phyloP scores from a whole-genome alignment of 352 stramenopile species.

The Phytophthora crassamura region DNA sequence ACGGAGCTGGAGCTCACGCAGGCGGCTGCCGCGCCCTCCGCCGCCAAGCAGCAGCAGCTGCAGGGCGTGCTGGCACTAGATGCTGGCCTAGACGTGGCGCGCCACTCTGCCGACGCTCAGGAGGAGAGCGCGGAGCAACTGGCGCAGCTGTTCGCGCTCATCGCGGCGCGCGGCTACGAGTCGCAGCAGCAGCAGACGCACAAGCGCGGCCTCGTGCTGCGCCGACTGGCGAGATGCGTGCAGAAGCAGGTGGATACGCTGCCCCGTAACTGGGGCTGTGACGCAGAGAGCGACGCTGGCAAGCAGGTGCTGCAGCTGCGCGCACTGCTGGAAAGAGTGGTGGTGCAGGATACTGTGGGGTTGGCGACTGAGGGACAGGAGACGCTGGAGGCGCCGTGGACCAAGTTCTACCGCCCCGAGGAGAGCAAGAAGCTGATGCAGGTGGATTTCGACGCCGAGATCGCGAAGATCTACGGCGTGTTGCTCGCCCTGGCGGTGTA shows the following conservation, averaged over 20 bases:
- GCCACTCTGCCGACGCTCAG: slow-evolving; percentile 4
- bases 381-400: slow-evolving; percentile 45
- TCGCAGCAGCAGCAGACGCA: slow-evolving; percentile 27
- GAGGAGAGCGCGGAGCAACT: slow-evolving; percentile 29
- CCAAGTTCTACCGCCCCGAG: slow-evolving; percentile 59
- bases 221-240: slow-evolving; percentile 33
- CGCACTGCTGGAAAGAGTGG: slow-evolving; percentile 50
- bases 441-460: slow-evolving; percentile 45
- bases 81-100: slow-evolving; percentile 14
- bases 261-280: slow-evolving; percentile 49
- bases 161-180: slow-evolving; percentile 56
- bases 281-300: slow-evolving; percentile 8
- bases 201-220: slow-evolving; percentile 51
- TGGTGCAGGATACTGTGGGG: slow-evolving; percentile 40
- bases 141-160: slow-evolving; percentile 40
- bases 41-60: slow-evolving; percentile 33
- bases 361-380: slow-evolving; percentile 9
- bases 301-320: slow-evolving; percentile 51
- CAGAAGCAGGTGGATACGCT: slow-evolving; percentile 22
- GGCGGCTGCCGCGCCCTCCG: slow-evolving; percentile 10
- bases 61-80: slow-evolving; percentile 53
- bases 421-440: slow-evolving; percentile 39
- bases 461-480: slow-evolving; percentile 59
- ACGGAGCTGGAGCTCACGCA: slow-evolving; percentile 61
- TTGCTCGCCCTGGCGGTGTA: slow-evolving; percentile 56